A percentile compares a stretch with the other conserved stretches of the same genome.
Conservation (phyloP, 139 green algal species). For the Diplosphaera chodatii region DNA sequence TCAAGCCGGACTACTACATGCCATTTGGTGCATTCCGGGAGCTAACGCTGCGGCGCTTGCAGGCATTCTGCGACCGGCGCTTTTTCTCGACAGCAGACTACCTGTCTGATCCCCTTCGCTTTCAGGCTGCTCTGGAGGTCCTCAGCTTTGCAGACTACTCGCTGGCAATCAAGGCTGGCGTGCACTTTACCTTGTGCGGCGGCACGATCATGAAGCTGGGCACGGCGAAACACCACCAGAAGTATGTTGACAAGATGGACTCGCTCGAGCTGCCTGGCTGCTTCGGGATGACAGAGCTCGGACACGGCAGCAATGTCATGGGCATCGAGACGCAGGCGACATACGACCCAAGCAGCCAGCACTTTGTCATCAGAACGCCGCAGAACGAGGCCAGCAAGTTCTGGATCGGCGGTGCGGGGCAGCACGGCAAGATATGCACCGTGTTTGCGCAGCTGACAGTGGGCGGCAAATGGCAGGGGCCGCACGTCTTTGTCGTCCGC, state of each 20-base stretch:
- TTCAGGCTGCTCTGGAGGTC: constrained; percentile 16
- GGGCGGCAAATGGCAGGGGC: constrained; percentile 63
- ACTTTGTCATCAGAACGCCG: constrained; percentile 86
- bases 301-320: constrained; percentile 84
- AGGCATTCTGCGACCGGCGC: constrained; percentile 44
- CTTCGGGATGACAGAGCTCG: constrained; percentile 85
- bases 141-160: constrained; percentile 62
- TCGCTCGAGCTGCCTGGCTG: constrained; percentile 63
- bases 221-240: constrained; percentile 74
- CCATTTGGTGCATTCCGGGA: constrained; percentile 63
- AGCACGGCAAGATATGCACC: constrained; percentile 51
- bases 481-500: constrained; percentile 86
- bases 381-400: constrained; percentile 67
- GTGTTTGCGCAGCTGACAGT: constrained; percentile 85
- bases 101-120: constrained; percentile 34
- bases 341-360: constrained; percentile 47
- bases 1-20: constrained; percentile 64
- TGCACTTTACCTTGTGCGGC: constrained; percentile 79
- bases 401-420: constrained; percentile 67
- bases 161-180: constrained; percentile 80
- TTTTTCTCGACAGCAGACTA: constrained; percentile 73
- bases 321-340: constrained; percentile 27
- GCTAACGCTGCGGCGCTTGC: constrained; percentile 65
- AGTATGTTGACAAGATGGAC: constrained; percentile 57
- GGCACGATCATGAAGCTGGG: constrained; percentile 67